Conservation (phyloP, 2,329 filamentous ascomycete species). For the Penicillium sp. region DNA sequence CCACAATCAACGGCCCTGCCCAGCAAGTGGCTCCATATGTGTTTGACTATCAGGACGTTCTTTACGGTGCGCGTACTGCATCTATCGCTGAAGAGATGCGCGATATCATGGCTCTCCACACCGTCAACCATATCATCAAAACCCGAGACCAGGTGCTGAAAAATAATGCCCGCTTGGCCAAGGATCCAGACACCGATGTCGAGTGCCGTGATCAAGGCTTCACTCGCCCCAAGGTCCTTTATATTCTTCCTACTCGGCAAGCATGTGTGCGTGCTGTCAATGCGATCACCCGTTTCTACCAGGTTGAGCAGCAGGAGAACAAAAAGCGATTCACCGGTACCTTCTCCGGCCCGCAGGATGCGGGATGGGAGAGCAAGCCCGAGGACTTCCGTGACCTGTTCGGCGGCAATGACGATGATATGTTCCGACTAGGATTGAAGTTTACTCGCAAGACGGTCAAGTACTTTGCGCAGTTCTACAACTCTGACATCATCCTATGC, state of each 20-base stretch:
- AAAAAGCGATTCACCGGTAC: constrained; percentile 86
- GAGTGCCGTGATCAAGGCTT: constrained; percentile 93
- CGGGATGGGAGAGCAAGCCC: constrained; percentile 72
- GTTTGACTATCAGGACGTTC: constrained; percentile 79
- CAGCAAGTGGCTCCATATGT: constrained; percentile 68
- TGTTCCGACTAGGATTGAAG: constrained; percentile 94
- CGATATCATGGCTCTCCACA: constrained; percentile 75
- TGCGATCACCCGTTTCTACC: constrained; percentile 71
- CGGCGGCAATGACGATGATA: constrained; percentile 93
- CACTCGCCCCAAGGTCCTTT: constrained; percentile 88
- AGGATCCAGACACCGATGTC: constrained; percentile 65
- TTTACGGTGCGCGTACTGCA: constrained; percentile 72
- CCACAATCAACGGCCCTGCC: constrained; percentile 63
- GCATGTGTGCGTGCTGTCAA: constrained; percentile 79
- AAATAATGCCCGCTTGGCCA: constrained; percentile 78
- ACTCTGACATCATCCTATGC: constrained; percentile 90
- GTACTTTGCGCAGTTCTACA: constrained; percentile 93
- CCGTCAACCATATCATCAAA: constrained; percentile 89
- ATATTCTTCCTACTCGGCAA: constrained; percentile 85
- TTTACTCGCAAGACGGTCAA: constrained; percentile 96
- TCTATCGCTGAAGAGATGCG: constrained; percentile 70
- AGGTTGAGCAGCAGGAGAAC: constrained; percentile 92
- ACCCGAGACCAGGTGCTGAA: constrained; percentile 90
- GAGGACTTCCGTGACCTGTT: constrained; percentile 89
- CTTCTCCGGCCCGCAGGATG: constrained; percentile 70